Evolutionary conservation across 2,329 filamentous ascomycete genomes (phyloP), one percentile per base, ranked within the genome.

Genomic region (Fusarium heterosporum): DNA sequence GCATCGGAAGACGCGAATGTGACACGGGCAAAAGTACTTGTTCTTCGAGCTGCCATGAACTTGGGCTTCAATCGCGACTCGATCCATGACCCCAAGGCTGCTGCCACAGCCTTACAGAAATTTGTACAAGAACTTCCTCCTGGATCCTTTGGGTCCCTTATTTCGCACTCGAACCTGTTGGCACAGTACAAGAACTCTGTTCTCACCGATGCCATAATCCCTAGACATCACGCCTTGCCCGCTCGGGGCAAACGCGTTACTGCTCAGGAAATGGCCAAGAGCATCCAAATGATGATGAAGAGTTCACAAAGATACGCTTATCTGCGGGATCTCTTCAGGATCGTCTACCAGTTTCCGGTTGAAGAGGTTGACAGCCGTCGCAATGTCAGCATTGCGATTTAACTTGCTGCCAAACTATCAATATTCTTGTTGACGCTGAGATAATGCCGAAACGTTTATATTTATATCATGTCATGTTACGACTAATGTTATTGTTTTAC

Each of bases 41-140:
- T 96, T 30, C 82, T 96, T 39, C 93, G 93, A 75, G 93, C 94
- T 1, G 94, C 93, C 25, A 89, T 95, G 81, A 94, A 95, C 74
- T 87, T 91, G 4, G 93, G 93, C 12, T 97, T 91, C 78, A 85
- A 87, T 60, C 90, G 92, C 10, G 84, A 87, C 19, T 75, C 80
- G 3, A 80, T 83, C 13, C 73, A 78, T 12, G 77, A 81, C 10
- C 79, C 81, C 30, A 82, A 78, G 68, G 78, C 77, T 47, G 83
- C 78, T 68, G 82, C 82, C 4, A 79, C 82, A 13, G 85, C 86
- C 1, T 80, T 97, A 3, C 90, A 93, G 28, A 83, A 86, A 2
- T 97, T 96, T 73, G 89, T 95, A 47, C 90, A 93, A 72, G 83
- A 86, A 12, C 83, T 97, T 6, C 90, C 92, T 0, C 84, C 88